Base-by-base conservation (phyloP, 441 rosid species). In the Biscutella laevigata region DNA sequence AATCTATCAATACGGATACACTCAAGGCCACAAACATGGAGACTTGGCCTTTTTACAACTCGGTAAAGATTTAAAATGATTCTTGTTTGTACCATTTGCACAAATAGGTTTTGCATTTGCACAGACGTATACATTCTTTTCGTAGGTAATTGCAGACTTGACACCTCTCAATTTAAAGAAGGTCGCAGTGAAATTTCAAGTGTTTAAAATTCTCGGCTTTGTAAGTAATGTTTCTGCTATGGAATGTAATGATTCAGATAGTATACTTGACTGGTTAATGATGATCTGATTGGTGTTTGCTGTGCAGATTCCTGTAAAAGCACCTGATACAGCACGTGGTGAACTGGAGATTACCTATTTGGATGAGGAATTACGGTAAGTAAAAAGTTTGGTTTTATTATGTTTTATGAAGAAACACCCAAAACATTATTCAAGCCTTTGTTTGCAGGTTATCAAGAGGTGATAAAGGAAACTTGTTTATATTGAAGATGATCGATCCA, bases 401-500 rank as follows among this genome's bases (percentile, higher is more conserved):
- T 38, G 15, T 20, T 5, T 29, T 5, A 13, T 60, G 65, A 51
- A 12, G 7, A 38, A 30, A 48, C 5, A 54, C 9, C 7, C 9
- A 10, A 45, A 40, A 12, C 24, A 16, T 57, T 24, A n/a, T n/a
- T n/a, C n/a, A n/a, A n/a, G n/a, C n/a, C n/a, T 28, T 20, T 39
- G 41, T 28, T 26, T 27, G 62, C 83, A 90, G 98, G 67, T 28
- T 87, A 61, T 84, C 96, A 32, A 83, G 96, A 45, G 98, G 98
- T 19, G 96, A 87, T 66, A 79, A 78, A 55, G 98, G 95, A 4
- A 68, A 68, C 25, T 62, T 68, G 68, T 68, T 68, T 73, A 33
- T 90, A 72, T 62, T 90, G 77, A 90, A 81, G 78, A 90, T 87
- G 95, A 54, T 83, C 1, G 96, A 90, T 77, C 92, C 86, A 1